Evolutionary conservation across 2,329 filamentous ascomycete genomes (phyloP), one percentile per base, ranked within the genome.

Genomic region (Rhinocladiella mackenziei): DNA sequence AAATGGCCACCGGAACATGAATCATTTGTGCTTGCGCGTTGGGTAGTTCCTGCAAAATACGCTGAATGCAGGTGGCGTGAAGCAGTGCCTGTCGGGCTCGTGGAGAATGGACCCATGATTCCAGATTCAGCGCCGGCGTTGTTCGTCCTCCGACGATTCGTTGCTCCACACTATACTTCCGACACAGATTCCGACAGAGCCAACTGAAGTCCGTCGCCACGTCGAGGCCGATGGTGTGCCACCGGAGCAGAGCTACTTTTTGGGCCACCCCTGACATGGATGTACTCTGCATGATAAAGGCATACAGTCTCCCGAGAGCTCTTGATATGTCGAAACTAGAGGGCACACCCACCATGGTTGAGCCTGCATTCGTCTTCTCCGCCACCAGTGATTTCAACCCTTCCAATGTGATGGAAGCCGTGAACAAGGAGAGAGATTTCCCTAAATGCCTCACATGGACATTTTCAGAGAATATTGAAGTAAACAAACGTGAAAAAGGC

Each of bases 161-260:
- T 26, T 71, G 68, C 2, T 57, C 14, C 15, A 71, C 65, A 14
- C 60, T 59, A 34, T 65, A 66, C 5, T 58, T 59, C 7, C 58
- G 57, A 44, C 69, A 72, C 5, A 71, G 56, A 17, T 64, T 56
- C 8, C 64, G 59, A 32, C 64, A 67, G 3, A 71, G 60, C 4
- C 62, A 51, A 1, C 65, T 64, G 1, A 67, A 67, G 49, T 67
- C 62, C n/a, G 65, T 61, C 56, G 65, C 64, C 1, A 62, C 61
- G 45, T 71, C 65, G 1, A 71, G 60, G 29, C 68, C 69, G 23
- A 71, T 64, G 1, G 67, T 64, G 37, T 71, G 68, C 68, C 69
- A 71, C 30, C 68, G 62, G 0, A 72, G 54, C 6, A 71, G 57
- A 0, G 65, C 58, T 39, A 69, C 67, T 1, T 68, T 57, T 31